Conservation (phyloP, 768 basidiomycete genomes). For the Paxillus ammoniavirescens region DNA sequence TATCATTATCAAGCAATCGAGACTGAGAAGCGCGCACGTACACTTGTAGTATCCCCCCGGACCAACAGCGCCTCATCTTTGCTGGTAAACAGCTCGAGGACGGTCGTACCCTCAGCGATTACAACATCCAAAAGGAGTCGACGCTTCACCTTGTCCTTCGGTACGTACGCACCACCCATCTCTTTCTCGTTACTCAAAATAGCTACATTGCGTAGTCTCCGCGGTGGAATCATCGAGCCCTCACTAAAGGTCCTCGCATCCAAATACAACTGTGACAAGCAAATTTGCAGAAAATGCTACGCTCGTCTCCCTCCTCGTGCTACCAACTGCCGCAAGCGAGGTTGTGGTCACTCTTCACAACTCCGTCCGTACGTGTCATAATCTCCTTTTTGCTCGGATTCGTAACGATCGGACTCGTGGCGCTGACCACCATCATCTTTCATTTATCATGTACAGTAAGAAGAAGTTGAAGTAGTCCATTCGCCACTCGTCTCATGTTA, state of each 20-base stretch:
- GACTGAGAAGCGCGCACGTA: too few relatives aligned
- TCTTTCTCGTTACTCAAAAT: too few relatives aligned
- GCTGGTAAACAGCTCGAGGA: too few relatives aligned
- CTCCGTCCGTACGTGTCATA: constrained; percentile 76
- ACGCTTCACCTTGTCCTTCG: too few relatives aligned
- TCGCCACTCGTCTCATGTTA: not conserved
- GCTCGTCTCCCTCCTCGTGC: constrained; percentile 99
- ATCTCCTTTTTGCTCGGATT: not conserved
- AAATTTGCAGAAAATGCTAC: constrained; percentile 99
- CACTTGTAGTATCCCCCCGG: too few relatives aligned
- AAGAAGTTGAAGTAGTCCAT: constrained; percentile 89
- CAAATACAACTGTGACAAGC: constrained; percentile 99
- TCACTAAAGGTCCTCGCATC: constrained; percentile 95
- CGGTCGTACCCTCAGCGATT: too few relatives aligned
- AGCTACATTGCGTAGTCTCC: too few relatives aligned
- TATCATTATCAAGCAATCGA: too few relatives aligned
- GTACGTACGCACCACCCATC: too few relatives aligned
- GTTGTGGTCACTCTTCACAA: constrained; percentile 87
- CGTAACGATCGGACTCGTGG: not conserved
- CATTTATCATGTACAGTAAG: constrained; percentile 51
- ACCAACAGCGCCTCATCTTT: too few relatives aligned
- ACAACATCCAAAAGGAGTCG: too few relatives aligned
- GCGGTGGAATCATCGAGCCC: constrained; percentile 91
- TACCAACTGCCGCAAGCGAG: constrained; percentile 97
- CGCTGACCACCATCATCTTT: not conserved